Base-by-base conservation (phyloP, 345 rosid species). In the Trapa incisa region DNA sequence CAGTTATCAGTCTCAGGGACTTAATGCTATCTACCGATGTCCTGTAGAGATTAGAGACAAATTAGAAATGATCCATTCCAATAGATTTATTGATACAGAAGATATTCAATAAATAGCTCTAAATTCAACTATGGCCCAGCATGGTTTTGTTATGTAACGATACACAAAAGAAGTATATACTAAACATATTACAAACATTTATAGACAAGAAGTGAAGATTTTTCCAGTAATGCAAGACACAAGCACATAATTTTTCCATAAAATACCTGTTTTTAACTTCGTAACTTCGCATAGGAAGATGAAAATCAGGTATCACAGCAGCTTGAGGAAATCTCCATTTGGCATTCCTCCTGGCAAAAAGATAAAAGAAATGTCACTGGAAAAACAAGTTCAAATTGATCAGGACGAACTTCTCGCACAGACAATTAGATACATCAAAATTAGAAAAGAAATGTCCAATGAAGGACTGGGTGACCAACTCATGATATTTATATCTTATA, bases 211-310 rank as follows among this genome's bases (percentile, higher is more conserved):
- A 45, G 48, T 5, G 11, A 6, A 45, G 41, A 15, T 4, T n/a
- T 6, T 37, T 17, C 56, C 2, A 67, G 33, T 29, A 35, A 58
- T 8, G 37, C 7, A 35, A 13, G 37, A 50, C 56, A 15, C 5
- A 39, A 15, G 16, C 8, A 38, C 32, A 36, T 41, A 54, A 37
- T 37, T n/a, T 8, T 22, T 6, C 1, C 3, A 14, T 10, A 57
- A 41, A 50, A 3, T n/a, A 87, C 92, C 87, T 85, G 80, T 87
- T 87, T 72, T 84, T 81, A 47, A 81, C 87, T 76, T 89, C 94
- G 64, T 81, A 80, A 71, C 89, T 87, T 37, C 96, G 90, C 94
- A 77, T 84, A 10, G 94, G 97, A 52, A 87, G 89, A 76, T 87
- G 93, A 58, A 83, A 72, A 72, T 89, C 80, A 0, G 90, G 86